A percentile compares a stretch with the other conserved stretches of the same genome.
Conservation (phyloP, 2,329 filamentous ascomycete genomes). For the Zasmidium cellare region DNA sequence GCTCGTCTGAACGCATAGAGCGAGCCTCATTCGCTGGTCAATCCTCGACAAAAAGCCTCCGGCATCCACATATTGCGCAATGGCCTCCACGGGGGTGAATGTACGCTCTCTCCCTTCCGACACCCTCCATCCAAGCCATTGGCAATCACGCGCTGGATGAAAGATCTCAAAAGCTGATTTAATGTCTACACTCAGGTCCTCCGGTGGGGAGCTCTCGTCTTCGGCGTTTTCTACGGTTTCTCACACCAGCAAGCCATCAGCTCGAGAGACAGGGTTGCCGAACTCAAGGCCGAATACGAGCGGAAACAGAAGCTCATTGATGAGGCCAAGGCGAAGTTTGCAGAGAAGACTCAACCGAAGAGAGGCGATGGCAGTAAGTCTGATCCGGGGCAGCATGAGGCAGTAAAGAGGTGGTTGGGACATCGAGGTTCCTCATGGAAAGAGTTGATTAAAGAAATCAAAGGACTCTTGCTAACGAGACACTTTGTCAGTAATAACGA, state of each 20-base stretch:
- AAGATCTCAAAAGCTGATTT: background rate
- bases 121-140: slow-evolving; percentile 1
- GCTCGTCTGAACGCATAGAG: slow-evolving; percentile 1
- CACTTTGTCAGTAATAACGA: slow-evolving; percentile 60
- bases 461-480: slow-evolving; percentile 9
- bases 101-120: slow-evolving; percentile 42
- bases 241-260: slow-evolving; percentile 85
- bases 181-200: slow-evolving; percentile 69
- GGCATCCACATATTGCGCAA: slow-evolving; percentile 22
- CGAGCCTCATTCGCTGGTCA: background rate
- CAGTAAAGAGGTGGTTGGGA: background rate
- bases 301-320: slow-evolving; percentile 90
- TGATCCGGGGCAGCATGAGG: background rate
- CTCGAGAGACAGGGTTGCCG: slow-evolving; percentile 67
- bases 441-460: background rate
- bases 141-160: background rate
- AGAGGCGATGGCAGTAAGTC: slow-evolving; percentile 36
- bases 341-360: slow-evolving; percentile 68
- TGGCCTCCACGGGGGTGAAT: slow-evolving; percentile 54
- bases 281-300: slow-evolving; percentile 79
- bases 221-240: slow-evolving; percentile 93
- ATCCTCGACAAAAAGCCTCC: slow-evolving; percentile 4
- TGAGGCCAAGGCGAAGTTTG: slow-evolving; percentile 88
- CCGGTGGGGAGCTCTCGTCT: slow-evolving; percentile 90
- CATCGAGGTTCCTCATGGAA: background rate